Percentiles rank a stretch among this genome's conserved stretches.
Conservation (phyloP, 257 asterid genomes). For the Solanum appendiculatum region DNA sequence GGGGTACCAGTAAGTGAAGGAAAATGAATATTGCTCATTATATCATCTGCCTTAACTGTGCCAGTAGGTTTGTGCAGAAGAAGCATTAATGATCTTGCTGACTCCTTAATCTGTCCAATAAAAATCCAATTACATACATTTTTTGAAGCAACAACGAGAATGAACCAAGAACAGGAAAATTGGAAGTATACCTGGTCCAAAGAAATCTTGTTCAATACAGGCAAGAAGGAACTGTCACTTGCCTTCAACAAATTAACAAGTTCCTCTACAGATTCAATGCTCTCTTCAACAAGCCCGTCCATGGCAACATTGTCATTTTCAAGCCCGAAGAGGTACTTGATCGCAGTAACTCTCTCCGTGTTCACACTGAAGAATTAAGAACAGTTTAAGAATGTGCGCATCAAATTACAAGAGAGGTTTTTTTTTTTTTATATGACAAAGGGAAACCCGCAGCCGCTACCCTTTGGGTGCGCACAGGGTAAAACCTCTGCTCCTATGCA, state of each 20-base stretch:
- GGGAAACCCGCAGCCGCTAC: too few relatives aligned
- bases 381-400: neutral
- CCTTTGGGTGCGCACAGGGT: too few relatives aligned
- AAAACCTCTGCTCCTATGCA: too few relatives aligned
- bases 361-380: slow-evolving; percentile 42
- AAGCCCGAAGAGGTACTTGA: slow-evolving; percentile 59
- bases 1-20: slow-evolving; percentile 22
- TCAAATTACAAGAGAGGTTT: neutral
- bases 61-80: slow-evolving; percentile 46
- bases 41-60: slow-evolving; percentile 34
- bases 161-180: neutral
- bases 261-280: slow-evolving; percentile 53
- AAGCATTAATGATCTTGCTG: slow-evolving; percentile 37
- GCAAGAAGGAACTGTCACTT: slow-evolving; percentile 13
- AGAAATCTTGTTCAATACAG: slow-evolving; percentile 7
- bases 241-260: slow-evolving; percentile 32
- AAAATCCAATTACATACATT: neutral
- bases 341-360: slow-evolving; percentile 48
- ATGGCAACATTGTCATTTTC: slow-evolving; percentile 15
- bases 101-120: slow-evolving; percentile 49
- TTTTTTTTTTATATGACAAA: too few relatives aligned
- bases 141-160: neutral
- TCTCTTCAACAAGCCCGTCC: slow-evolving; percentile 37
- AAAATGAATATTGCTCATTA: slow-evolving; percentile 19
- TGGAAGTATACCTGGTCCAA: slow-evolving; percentile 26